Percentiles rank a stretch among this genome's conserved stretches.
phyloP scores from a whole-genome alignment of 148 eudicot genomes.

The Fagopyrum esculentum region DNA sequence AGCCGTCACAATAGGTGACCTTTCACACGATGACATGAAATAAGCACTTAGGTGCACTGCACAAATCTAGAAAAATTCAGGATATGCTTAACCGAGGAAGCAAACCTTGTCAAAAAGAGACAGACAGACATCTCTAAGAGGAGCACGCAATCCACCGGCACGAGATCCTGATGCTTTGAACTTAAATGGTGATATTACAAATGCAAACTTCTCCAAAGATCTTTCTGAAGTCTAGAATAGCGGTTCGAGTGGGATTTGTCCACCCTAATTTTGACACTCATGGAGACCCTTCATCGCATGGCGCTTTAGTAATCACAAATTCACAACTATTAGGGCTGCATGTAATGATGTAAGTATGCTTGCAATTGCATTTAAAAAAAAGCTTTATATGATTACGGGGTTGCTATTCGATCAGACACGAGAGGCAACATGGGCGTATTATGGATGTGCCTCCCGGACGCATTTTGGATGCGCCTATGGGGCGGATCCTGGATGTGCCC shows the following conservation, averaged over 20 bases:
- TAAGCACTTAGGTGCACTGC: not conserved
- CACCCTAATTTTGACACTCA: slow-evolving; percentile 60
- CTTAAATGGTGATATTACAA: slow-evolving; percentile 67
- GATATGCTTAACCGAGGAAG: not conserved
- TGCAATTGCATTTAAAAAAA: not conserved
- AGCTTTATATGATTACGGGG: not conserved
- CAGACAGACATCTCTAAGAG: slow-evolving; percentile 68
- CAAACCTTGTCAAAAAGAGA: slow-evolving; percentile 37
- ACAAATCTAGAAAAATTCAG: not conserved
- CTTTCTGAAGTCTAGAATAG: slow-evolving; percentile 84
- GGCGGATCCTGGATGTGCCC: too few relatives aligned
- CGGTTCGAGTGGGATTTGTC: slow-evolving; percentile 70
- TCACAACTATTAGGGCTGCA: not conserved
- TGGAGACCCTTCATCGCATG: slow-evolving; percentile 15
- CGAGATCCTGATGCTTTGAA: slow-evolving; percentile 72
- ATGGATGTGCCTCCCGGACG: too few relatives aligned
- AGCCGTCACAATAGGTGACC: slow-evolving; percentile 28
- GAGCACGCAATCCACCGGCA: slow-evolving; percentile 95
- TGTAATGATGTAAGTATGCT: too few relatives aligned
- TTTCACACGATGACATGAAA: slow-evolving; percentile 14
- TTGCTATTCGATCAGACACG: too few relatives aligned
- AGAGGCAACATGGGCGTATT: too few relatives aligned
- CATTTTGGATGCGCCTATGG: too few relatives aligned
- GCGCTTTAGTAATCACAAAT: too few relatives aligned
- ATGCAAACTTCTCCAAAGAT: slow-evolving; percentile 70